These are phyloP conservation scores for Coprinopsis marcescibilis DNA, from an alignment of 768 basidiomycete genomes.

Conservation along the genomic window DNA sequence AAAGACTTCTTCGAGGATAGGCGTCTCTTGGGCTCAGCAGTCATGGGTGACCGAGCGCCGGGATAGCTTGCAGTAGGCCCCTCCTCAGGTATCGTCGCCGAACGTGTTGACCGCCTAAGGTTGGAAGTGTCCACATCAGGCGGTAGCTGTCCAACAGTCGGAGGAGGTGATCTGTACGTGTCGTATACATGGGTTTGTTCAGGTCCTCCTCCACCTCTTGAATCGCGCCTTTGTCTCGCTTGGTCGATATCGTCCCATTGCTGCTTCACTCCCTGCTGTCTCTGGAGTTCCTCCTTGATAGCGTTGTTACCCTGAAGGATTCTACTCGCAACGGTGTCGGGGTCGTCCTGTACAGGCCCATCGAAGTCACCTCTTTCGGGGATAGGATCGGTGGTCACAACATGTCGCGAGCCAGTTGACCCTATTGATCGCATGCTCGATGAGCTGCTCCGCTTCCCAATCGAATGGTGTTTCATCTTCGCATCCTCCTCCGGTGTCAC, in stretches of 20 bases:
- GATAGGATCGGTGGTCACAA: conserved; percentile 4
- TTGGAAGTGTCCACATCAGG: not conserved
- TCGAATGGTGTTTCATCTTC: conserved; percentile 30
- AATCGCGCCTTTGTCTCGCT: not conserved
- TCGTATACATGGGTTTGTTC: not conserved
- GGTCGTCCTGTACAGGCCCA: not conserved
- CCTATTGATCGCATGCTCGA: conserved; percentile 45
- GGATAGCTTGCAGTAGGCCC: not conserved
- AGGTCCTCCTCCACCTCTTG: not conserved
- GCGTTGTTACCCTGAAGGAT: not conserved
- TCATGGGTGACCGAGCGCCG: not conserved
- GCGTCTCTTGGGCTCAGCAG: not conserved
- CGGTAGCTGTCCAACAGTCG: not conserved
- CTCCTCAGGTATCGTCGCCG: not conserved
- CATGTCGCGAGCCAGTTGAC: conserved; percentile 28
- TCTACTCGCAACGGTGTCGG: not conserved
- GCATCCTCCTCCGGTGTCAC: conserved; percentile 41
- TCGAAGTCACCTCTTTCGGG: conserved; percentile 1
- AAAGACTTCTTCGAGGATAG: not conserved
- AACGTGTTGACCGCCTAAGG: not conserved
- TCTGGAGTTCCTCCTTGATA: not conserved
- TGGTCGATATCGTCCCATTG: not conserved
- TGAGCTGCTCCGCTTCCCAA: conserved; percentile 42
- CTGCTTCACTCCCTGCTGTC: not conserved
- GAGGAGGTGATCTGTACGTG: not conserved